Conservation (phyloP, 768 basidiomycete species). For the Tulasnella sp. region DNA sequence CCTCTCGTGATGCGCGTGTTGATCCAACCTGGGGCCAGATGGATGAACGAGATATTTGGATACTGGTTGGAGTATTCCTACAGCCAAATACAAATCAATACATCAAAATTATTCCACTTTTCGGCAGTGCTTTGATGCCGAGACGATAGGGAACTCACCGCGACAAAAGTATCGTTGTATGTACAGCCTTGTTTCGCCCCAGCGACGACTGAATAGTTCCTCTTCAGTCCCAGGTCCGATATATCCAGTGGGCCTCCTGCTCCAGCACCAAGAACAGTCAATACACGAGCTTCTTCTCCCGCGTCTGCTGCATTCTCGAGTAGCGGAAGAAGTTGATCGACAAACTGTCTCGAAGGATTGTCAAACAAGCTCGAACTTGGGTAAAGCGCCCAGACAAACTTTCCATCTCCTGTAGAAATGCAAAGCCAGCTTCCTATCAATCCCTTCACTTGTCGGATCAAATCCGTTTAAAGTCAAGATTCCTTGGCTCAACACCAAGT, state of each 20-base stretch:
- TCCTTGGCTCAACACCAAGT: constrained; percentile 12
- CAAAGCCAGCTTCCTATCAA: constrained; percentile 15
- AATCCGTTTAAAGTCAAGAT: constrained; percentile 12
- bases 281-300: constrained; percentile 16
- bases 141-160: no score
- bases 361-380: neutral
- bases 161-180: constrained; percentile 11
- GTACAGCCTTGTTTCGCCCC: neutral
- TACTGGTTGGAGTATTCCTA: constrained; percentile 14
- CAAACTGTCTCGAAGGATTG: neutral
- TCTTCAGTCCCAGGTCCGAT: constrained; percentile 15
- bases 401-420: constrained; percentile 16
- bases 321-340: constrained; percentile 11
- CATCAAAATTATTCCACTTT: no score
- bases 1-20: neutral
- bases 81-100: neutral
- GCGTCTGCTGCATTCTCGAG: constrained; percentile 11
- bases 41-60: constrained; percentile 12
- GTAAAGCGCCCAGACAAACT: neutral
- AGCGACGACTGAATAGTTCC: neutral
- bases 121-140: no score
- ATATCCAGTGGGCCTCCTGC: neutral
- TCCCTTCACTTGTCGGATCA: constrained; percentile 13
- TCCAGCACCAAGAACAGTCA: neutral
- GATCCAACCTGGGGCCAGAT: constrained; percentile 9